Base-by-base conservation (phyloP, 139 green algal species). In the Nannochloris sp. region DNA sequence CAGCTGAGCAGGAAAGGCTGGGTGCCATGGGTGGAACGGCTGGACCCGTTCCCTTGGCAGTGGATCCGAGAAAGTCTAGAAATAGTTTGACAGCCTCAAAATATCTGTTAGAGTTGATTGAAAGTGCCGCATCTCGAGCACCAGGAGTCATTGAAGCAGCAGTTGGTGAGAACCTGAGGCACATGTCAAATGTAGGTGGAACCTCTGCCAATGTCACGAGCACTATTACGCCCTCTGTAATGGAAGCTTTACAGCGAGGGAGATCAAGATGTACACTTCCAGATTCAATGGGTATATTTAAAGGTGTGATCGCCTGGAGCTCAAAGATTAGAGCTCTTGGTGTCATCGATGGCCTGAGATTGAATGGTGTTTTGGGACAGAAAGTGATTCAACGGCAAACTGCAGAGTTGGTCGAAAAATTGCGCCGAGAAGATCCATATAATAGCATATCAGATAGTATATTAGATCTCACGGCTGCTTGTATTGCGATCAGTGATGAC, bases 241-340 rank as follows among this genome's bases (percentile, higher is more conserved):
- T 75, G 37, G 18, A 40, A 11, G 68, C 68, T 1, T 19, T 75
- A 18, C 19, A 66, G 12, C 50, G 37, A 10, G 54, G 49, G 44
- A 25, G 50, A 63, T 44, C 60, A 65, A 60, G 51, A 65, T 44
- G n/a, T 14, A 14, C 48, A 23, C 51, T 67, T 60, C 48, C 49
- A 14, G 49, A 69, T 36, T 27, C 58, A 19, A 66, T 19, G 63
- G 29, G 63, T 11, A 25, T 50, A 23, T 44, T 60, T 19, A 63
- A 60, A 60, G 68, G 74, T n/a, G n/a, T 74, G 19, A 16, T 65
- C 16, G 75, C 62, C 16, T 67, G 64, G 67, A 65, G 56, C 46
- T 40, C 29, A n/a, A 80, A 81, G 57, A n/a, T 73, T 23, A 56
- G 60, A 21, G 74, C 68, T 48, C 50, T 75, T 37, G 74, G 74